Evolutionary conservation across 805 yeast species (phyloP).

Genomic region (Ascoidea rubescens): DNA sequence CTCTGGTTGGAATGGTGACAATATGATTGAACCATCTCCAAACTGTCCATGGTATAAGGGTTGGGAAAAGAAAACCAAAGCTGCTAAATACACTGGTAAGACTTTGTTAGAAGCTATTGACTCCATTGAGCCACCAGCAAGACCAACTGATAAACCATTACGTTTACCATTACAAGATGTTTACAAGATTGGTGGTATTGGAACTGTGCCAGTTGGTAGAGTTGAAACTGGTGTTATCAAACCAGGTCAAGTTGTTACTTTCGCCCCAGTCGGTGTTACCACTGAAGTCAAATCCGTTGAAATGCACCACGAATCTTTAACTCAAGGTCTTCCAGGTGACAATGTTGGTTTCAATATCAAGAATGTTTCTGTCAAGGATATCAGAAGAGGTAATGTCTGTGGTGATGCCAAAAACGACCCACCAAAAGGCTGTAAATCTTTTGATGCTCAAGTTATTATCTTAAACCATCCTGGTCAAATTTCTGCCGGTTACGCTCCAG

Average conservation of each 20-base stretch:
- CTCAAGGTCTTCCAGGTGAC: conserved; percentile 83
- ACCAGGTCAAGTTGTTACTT: conserved; percentile 82
- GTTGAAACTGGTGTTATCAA: conserved; percentile 87
- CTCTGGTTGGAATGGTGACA: conserved; percentile 89
- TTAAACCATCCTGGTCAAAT: conserved; percentile 90
- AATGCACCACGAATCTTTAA: conserved; percentile 75
- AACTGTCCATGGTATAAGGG: conserved; percentile 88
- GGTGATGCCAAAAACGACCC: conserved; percentile 88
- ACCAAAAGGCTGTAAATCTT: conserved; percentile 65
- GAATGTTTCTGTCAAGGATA: conserved; percentile 80
- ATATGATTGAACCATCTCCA: conserved; percentile 74
- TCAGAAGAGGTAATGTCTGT: conserved; percentile 86
- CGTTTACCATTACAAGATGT: conserved; percentile 86
- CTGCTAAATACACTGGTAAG: conserved; percentile 61
- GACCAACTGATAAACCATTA: conserved; percentile 80
- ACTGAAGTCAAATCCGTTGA: conserved; percentile 84
- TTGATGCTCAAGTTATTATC: conserved; percentile 77
- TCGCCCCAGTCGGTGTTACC: conserved; percentile 85
- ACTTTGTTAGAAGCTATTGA: conserved; percentile 79
- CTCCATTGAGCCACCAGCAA: conserved; percentile 63
- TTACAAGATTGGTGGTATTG: conserved; percentile 87
- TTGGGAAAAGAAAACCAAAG: conserved; percentile 68
- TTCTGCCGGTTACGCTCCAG: conserved; percentile 85
- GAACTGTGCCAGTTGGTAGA: conserved; percentile 89
- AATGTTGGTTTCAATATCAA: conserved; percentile 83